These are phyloP conservation scores for Lepidium sativum DNA, from an alignment of 345 rosid species.

Conservation along the genomic window DNA sequence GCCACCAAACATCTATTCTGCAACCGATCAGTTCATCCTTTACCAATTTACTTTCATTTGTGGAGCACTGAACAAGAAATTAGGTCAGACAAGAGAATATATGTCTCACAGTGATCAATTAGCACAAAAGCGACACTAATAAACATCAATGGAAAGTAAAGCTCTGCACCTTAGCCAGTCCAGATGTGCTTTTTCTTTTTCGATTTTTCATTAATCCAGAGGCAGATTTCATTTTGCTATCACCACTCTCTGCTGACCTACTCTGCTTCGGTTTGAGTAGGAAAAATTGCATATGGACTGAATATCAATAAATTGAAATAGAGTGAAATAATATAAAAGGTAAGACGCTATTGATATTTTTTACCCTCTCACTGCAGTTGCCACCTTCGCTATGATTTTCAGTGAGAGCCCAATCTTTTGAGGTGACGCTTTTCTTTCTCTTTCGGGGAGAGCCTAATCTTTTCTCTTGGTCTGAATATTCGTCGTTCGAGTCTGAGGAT, in stretches of 20 bases:
- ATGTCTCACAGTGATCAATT: background rate
- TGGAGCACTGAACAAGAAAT: slow-evolving; percentile 50
- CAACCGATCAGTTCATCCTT: slow-evolving; percentile 72
- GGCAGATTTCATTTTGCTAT: slow-evolving; percentile 37
- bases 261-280: slow-evolving; percentile 28
- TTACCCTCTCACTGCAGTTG: slow-evolving; percentile 53
- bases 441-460: slow-evolving; percentile 28
- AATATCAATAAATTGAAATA: background rate
- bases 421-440: slow-evolving; percentile 34
- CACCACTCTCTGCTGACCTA: slow-evolving; percentile 35
- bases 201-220: slow-evolving; percentile 55
- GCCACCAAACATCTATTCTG: slow-evolving; percentile 97
- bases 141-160: background rate
- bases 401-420: slow-evolving; percentile 33
- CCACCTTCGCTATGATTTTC: slow-evolving; percentile 40
- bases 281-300: background rate
- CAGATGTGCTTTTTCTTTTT: slow-evolving; percentile 64
- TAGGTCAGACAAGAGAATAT: slow-evolving; percentile 4
- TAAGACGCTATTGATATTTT: background rate
- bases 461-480: slow-evolving; percentile 23
- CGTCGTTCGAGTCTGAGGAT: slow-evolving; percentile 31
- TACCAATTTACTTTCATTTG: slow-evolving; percentile 40
- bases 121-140: slow-evolving; percentile 5
- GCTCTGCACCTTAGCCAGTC: slow-evolving; percentile 62
- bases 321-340: background rate